These are phyloP conservation scores for Quercus aquifolioides DNA, from an alignment of 306 rosid species.

Conservation along the genomic window DNA sequence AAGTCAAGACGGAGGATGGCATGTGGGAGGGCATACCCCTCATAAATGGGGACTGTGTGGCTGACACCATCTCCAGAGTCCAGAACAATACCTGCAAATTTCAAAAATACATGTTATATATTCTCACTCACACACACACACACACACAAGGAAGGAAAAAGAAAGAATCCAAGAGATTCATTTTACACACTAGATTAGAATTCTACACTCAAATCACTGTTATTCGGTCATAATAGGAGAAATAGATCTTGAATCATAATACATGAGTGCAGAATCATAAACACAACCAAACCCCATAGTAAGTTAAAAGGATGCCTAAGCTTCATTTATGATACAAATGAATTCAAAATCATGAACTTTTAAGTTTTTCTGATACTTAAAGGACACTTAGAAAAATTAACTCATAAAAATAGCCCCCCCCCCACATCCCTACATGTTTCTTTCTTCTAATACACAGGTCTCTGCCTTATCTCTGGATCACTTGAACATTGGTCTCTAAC, in stretches of 20 bases:
- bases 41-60: conserved; percentile 81
- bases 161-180: neutral
- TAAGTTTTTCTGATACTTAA: too few relatives aligned
- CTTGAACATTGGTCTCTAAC: neutral
- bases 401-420: too few relatives aligned
- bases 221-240: neutral
- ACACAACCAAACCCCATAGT: neutral
- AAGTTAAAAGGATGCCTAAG: neutral
- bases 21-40: conserved; percentile 81
- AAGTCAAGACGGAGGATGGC: conserved; percentile 88
- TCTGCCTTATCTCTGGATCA: neutral
- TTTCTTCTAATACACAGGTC: neutral
- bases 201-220: neutral
- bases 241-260: neutral
- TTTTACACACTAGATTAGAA: neutral
- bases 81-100: conserved; percentile 66
- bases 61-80: conserved; percentile 94
- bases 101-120: neutral
- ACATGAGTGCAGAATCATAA: neutral
- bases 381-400: too few relatives aligned
- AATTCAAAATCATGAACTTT: too few relatives aligned
- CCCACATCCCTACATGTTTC: neutral
- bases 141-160: neutral
- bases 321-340: too few relatives aligned
- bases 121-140: too few relatives aligned